These are phyloP conservation scores for Phytopythium vexans DNA, from an alignment of 352 stramenopile species.

Conservation along the genomic window DNA sequence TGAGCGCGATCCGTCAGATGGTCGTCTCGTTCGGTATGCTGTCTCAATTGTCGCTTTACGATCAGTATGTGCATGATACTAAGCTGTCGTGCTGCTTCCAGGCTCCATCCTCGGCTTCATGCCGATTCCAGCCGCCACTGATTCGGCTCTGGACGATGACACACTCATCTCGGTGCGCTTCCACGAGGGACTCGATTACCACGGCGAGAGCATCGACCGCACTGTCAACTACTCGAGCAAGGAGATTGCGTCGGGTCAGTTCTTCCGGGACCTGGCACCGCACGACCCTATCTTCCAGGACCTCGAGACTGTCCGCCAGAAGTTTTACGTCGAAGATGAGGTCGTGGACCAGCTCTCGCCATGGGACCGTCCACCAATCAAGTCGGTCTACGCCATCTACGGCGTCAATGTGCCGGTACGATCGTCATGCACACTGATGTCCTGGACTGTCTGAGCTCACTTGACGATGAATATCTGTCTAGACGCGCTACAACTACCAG, in stretches of 20 bases:
- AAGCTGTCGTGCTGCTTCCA: conserved; percentile 7
- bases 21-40: conserved; percentile 63
- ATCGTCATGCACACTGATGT: not conserved
- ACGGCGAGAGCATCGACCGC: conserved; percentile 13
- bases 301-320: conserved; percentile 47
- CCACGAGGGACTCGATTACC: conserved; percentile 17
- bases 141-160: conserved; percentile 49
- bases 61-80: not conserved
- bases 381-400: conserved; percentile 73
- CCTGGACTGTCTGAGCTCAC: not conserved
- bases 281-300: conserved; percentile 66
- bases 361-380: conserved; percentile 69
- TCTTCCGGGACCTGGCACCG: conserved; percentile 67
- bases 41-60: not conserved
- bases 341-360: conserved; percentile 56
- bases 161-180: conserved; percentile 50
- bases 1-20: conserved; percentile 66
- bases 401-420: conserved; percentile 71
- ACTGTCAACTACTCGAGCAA: conserved; percentile 56
- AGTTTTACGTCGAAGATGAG: conserved; percentile 67
- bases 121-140: conserved; percentile 51
- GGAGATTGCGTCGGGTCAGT: conserved; percentile 61
- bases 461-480: not conserved
- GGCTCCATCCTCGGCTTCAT: conserved; percentile 73
- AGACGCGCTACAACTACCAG: conserved; percentile 74